These are phyloP conservation scores for Tylopilus intermedius DNA, from an alignment of 768 basidiomycete genomes.

Conservation along the genomic window DNA sequence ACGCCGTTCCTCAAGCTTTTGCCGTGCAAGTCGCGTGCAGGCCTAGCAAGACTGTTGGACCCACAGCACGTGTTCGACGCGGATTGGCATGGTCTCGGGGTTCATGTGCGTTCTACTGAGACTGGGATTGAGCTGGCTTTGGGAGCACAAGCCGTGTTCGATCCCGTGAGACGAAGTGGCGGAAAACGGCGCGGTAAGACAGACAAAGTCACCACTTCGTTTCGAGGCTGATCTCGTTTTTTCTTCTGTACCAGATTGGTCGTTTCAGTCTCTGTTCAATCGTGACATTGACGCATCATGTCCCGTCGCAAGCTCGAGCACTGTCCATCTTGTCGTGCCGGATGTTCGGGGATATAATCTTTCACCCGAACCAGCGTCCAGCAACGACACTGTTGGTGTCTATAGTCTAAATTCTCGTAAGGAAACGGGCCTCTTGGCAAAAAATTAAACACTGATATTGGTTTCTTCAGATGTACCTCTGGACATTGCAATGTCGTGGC, in stretches of 20 bases:
- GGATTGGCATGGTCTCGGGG: constrained; percentile 84
- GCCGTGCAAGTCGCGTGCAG: constrained; percentile 86
- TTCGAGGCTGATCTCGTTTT: constrained; percentile 3
- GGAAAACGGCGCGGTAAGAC: constrained; percentile 51
- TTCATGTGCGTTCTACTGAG: constrained; percentile 66
- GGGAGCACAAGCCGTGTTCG: constrained; percentile 70
- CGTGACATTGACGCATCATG: constrained; percentile 59
- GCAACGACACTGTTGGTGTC: constrained; percentile 34
- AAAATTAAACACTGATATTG: background rate
- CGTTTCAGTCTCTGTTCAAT: constrained; percentile 62
- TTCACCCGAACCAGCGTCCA: constrained; percentile 45
- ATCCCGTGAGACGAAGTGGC: constrained; percentile 61
- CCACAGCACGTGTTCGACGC: constrained; percentile 85
- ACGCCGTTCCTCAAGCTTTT: constrained; percentile 94
- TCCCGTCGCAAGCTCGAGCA: constrained; percentile 63
- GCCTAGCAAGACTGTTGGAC: constrained; percentile 77
- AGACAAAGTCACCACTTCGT: background rate
- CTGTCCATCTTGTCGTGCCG: constrained; percentile 47
- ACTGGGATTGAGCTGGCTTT: constrained; percentile 61
- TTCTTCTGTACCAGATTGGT: constrained; percentile 55
- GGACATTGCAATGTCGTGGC: constrained; percentile 56
- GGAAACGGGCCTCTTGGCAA: background rate
- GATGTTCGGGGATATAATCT: constrained; percentile 39
- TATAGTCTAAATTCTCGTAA: constrained; percentile 50
- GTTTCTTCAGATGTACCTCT: constrained; percentile 33